These are phyloP conservation scores for Aspergillus sclerotialis DNA, from an alignment of 2,329 filamentous ascomycete genomes.

Conservation along the genomic window DNA sequence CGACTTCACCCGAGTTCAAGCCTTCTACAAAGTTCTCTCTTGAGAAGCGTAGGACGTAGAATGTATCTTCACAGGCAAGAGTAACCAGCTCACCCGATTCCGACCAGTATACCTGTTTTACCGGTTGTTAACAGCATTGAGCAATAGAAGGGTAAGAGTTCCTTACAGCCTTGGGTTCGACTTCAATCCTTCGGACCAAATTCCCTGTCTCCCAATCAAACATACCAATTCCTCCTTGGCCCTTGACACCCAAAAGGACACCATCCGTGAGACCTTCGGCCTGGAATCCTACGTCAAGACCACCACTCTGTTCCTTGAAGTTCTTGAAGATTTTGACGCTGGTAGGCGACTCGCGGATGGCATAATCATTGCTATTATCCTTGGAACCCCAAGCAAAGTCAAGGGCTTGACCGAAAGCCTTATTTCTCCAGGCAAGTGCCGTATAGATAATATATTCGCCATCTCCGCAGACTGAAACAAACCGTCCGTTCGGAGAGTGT, in stretches of 20 bases:
- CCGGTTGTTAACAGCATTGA: conserved; percentile 8
- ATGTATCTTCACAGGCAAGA: conserved; percentile 89
- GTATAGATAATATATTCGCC: conserved; percentile 99
- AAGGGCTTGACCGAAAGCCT: conserved; percentile 88
- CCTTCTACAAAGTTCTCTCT: conserved; percentile 82
- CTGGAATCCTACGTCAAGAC: conserved; percentile 89
- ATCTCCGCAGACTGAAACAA: conserved; percentile 85
- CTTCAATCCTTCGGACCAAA: conserved; percentile 86
- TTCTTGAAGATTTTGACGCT: conserved; percentile 98
- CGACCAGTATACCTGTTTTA: conserved; percentile 82
- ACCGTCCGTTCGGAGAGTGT: conserved; percentile 92
- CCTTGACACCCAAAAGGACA: conserved; percentile 85
- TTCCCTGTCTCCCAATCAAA: conserved; percentile 93
- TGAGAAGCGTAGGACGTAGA: conserved; percentile 89
- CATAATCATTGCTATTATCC: conserved; percentile 97
- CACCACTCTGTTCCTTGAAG: conserved; percentile 84
- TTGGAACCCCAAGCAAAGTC: conserved; percentile 97
- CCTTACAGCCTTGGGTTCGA: conserved; percentile 55
- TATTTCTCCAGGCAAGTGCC: conserved; percentile 91
- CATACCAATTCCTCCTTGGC: conserved; percentile 88
- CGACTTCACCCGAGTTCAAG: conserved; percentile 71
- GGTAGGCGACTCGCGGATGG: conserved; percentile 87
- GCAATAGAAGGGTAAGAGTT: neutral
- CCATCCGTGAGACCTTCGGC: conserved; percentile 87
- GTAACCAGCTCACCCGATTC: conserved; percentile 90